phyloP scores from a whole-genome alignment of 805 yeast genomes.

The Teunomyces aglyptinius region DNA sequence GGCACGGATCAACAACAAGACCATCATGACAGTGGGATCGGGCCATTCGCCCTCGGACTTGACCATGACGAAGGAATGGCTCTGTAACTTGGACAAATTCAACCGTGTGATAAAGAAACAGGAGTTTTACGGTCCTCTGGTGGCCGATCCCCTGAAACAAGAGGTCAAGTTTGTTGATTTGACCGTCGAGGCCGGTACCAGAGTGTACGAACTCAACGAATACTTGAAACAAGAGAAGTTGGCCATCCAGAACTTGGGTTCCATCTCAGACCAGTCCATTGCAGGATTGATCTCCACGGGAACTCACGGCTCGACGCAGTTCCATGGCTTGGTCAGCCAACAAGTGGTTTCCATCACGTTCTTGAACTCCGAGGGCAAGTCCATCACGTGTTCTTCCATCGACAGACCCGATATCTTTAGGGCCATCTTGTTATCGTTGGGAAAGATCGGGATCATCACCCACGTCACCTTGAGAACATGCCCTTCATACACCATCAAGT shows the following conservation, averaged over 20 bases:
- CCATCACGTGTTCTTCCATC: conserved; percentile 62
- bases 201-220: conserved; percentile 72
- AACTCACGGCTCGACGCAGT: conserved; percentile 93
- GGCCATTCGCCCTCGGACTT: conserved; percentile 94
- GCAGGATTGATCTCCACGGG: conserved; percentile 98
- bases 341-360: conserved; percentile 78
- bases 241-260: conserved; percentile 89
- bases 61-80: conserved; percentile 86
- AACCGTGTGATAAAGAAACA: conserved; percentile 50
- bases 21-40: conserved; percentile 83
- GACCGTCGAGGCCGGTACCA: conserved; percentile 91
- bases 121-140: conserved; percentile 43
- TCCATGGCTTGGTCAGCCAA: conserved; percentile 85
- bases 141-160: conserved; percentile 24
- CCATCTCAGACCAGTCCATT: conserved; percentile 87
- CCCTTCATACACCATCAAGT: conserved; percentile 77
- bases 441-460: conserved; percentile 87
- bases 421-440: conserved; percentile 83
- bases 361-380: conserved; percentile 73
- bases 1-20: conserved; percentile 59
- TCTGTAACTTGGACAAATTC: conserved; percentile 79
- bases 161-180: conserved; percentile 76
- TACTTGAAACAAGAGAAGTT: conserved; percentile 60
- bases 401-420: conserved; percentile 66
- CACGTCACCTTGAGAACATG: conserved; percentile 82